Evolutionary conservation across 1,139 yeast genomes (phyloP), one percentile per base, ranked within the genome.

Genomic region (Debaryomyces nepalensis): DNA sequence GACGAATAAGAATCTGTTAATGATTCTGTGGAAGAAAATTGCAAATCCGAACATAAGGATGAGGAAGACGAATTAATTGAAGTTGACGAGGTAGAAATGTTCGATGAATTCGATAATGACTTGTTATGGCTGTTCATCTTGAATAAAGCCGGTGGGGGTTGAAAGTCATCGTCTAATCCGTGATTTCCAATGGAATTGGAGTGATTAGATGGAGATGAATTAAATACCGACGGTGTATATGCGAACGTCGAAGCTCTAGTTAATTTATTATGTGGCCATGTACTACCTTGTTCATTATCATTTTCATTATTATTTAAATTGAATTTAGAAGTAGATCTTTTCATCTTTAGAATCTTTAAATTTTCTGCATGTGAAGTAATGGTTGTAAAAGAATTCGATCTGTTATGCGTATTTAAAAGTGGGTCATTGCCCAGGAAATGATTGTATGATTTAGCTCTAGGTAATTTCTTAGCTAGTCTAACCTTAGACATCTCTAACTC

Each of bases 401-500:
- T 51, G 33, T 39, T 41, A 47, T 68, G 72, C 21, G 45, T 46
- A 38, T 33, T 33, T 11, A 42, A 34, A 22, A 37, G 20, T 2
- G 40, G n/a, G 16, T n/a, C 12, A 32, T 40, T 40, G 14, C 27
- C 49, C 40, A 51, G 47, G 40, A 55, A 61, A 35, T 58, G 63
- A 43, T 58, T 63, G 48, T 59, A 62, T 9, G 68, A 62, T 44
- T 66, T 66, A 26, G 75, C 74, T 41, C 75, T 50, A 14, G 72
- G 65, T 49, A 75, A 63, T 56, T 81, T 82, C 37, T 73, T 65
- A 48, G 79, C 84, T 47, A 74, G 75, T 53, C 93, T 76, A 50
- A 89, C 83, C 57, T 79, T 76, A 55, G 77, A 76, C 75, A 93
- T 68, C 53, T 87, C 91, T 11, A 73, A 70, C 57, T 88, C 95